Evolutionary conservation across 1,139 yeast species (phyloP), one percentile per base, ranked within the genome.

Genomic region (Zygosaccharomyces sapae): DNA sequence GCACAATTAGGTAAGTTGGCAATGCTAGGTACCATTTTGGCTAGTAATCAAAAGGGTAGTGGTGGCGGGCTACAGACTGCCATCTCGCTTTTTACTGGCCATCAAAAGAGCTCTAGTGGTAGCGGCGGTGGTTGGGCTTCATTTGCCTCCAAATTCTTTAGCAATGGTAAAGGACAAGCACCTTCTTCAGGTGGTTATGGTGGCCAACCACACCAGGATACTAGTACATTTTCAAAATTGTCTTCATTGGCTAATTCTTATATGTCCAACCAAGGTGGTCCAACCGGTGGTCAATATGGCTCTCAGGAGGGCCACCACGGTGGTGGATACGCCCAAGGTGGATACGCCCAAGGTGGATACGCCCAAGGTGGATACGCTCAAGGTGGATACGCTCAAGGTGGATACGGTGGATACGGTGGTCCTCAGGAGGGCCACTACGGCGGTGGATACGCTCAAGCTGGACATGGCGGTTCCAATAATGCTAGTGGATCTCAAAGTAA

Each of bases 1-100:
- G 49, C 63, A 2, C 66, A 62, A 41, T 43, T 62, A 24, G 65
- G 66, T 5, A 62, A 62, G 43, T 41, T 62, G 45, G 65, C 66
- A 8, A 47, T 62, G 27, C 46, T 62, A 13, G 48, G 62, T 8
- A 57, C 60, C n/a, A 50, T 60, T 22, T 42, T 62, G 48, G 51
- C 55, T 16, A 44, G 52, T 39, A 50, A 50, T 10, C 49, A 46
- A 16, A 46, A 44, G 12, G 44, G 31, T n/a, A 41, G 54, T 29
- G 59, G 57, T 4, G 57, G 57, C 34, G 55, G 56, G 42, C 41
- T 59, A 34, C 49, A 54, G 8, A 55, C 62, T 13, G 57, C 57
- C 6, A 52, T 57, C 37, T 59, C 62, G 2, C 22, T 62, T 55
- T 45, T 60, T n/a, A 49, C 54, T 30, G 54, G 57, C 24, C 36